Evolutionary conservation across 345 rosid genomes (phyloP).

Genomic region (Angophora floribunda): DNA sequence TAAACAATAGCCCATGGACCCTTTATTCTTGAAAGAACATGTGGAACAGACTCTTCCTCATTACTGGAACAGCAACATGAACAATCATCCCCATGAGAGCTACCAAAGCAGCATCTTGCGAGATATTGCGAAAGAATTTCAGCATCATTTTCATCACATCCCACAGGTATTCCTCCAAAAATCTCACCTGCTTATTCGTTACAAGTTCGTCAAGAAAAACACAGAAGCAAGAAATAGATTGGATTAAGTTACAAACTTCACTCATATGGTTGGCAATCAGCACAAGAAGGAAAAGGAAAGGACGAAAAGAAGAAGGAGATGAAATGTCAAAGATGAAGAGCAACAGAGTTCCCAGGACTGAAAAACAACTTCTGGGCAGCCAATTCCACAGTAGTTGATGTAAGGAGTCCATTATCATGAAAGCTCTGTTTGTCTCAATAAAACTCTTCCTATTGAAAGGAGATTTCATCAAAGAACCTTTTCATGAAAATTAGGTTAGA

Average conservation of each 20-base stretch:
- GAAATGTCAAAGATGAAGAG: not conserved
- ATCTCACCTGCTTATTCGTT: constrained; percentile 48
- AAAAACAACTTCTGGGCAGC: not conserved
- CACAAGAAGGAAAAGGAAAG: not conserved
- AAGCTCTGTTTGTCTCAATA: not conserved
- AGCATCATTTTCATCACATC: constrained; percentile 49
- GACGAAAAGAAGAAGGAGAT: not conserved
- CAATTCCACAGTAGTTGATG: not conserved
- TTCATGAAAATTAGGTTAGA: not conserved
- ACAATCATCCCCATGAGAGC: constrained; percentile 1
- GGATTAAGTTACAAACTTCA: not conserved
- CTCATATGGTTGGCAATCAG: not conserved
- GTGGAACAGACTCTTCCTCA: constrained; percentile 23
- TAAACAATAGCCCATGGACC: constrained; percentile 87
- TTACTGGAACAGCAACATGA: constrained; percentile 10
- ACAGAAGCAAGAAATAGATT: not conserved
- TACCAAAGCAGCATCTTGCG: constrained; percentile 29
- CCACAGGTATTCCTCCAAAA: constrained; percentile 62
- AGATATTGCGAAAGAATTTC: constrained; percentile 44
- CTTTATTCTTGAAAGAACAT: constrained; percentile 61
- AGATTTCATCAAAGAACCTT: not conserved
- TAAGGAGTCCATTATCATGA: not conserved
- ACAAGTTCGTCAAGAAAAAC: not conserved
- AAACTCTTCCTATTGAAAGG: not conserved
- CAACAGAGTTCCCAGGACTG: not conserved